Evolutionary conservation across 202 grass and related monocot genomes (phyloP).

Genomic region (Setaria italica): DNA sequence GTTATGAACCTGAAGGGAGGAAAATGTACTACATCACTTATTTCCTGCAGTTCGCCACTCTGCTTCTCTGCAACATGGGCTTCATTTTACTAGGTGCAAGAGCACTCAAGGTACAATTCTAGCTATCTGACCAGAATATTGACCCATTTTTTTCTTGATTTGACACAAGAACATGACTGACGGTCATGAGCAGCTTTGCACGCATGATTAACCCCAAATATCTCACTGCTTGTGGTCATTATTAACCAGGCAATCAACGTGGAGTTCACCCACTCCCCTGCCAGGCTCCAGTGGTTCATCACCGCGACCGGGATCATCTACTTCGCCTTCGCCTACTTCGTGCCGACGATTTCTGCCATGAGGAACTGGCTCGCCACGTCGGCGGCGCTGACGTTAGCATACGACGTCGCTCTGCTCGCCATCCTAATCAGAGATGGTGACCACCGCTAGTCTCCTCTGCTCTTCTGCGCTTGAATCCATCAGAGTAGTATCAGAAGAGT

Average conservation of each 20-base stretch:
- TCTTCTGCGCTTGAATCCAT: too few species aligned
- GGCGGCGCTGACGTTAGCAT: constrained; percentile 62
- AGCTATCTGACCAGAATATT: background rate
- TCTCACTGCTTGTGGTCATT: background rate
- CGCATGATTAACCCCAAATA: background rate
- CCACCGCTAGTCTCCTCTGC: too few species aligned
- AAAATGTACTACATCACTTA: constrained; percentile 84
- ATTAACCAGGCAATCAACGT: constrained; percentile 66
- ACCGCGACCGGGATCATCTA: constrained; percentile 56
- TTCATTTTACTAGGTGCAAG: constrained; percentile 85
- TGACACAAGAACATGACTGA: background rate
- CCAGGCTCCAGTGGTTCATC: constrained; percentile 75
- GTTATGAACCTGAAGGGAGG: constrained; percentile 60
- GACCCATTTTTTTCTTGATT: background rate
- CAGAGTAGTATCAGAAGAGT: too few species aligned
- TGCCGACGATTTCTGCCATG: constrained; percentile 88
- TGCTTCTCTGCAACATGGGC: constrained; percentile 85
- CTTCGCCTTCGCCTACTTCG: constrained; percentile 81
- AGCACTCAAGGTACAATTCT: constrained; percentile 70
- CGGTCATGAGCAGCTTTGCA: background rate
- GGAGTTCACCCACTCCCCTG: constrained; percentile 61
- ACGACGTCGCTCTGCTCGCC: constrained; percentile 54
- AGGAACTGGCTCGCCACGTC: constrained; percentile 81
- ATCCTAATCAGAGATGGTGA: constrained; percentile 76
- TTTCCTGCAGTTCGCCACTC: constrained; percentile 78